Percentiles rank a stretch among this genome's conserved stretches.
These are phyloP conservation scores for Lavandula angustifolia DNA, from an alignment of 257 asterid genomes.

Conservation along the genomic window DNA sequence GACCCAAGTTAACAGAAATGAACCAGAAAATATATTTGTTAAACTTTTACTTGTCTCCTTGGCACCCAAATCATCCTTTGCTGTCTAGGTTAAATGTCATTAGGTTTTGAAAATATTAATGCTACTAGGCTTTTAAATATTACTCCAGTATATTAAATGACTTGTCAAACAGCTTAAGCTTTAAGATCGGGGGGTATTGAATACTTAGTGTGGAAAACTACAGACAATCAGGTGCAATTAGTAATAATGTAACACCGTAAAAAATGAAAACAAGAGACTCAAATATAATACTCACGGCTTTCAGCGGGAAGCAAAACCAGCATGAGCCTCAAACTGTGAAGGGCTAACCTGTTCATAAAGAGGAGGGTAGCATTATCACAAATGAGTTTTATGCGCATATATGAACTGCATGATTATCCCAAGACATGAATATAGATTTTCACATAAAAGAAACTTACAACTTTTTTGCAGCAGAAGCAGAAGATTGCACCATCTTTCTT, in stretches of 20 bases:
- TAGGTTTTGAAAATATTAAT: too few species aligned
- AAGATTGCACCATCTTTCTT: slow-evolving; percentile 68
- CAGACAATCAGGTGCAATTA: neutral
- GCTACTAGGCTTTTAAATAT: neutral
- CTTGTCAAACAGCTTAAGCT: slow-evolving; percentile 3
- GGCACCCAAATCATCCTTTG: too few species aligned
- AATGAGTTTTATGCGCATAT: neutral
- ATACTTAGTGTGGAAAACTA: slow-evolving; percentile 1
- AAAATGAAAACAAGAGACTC: slow-evolving; percentile 15
- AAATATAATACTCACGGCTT: slow-evolving; percentile 86
- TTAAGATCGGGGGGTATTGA: neutral
- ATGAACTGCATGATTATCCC: too few species aligned
- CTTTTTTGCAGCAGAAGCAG: slow-evolving; percentile 63
- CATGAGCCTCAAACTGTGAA: slow-evolving; percentile 91
- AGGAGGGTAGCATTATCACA: slow-evolving; percentile 32
- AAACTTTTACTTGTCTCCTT: too few species aligned
- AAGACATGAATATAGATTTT: slow-evolving; percentile 1
- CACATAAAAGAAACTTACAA: slow-evolving; percentile 54
- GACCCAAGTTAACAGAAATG: slow-evolving; percentile 23
- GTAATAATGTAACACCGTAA: slow-evolving; percentile 15
- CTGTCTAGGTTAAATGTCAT: slow-evolving; percentile 16
- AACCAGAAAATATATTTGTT: slow-evolving; percentile 1
- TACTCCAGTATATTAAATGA: too few species aligned
- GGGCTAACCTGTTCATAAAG: slow-evolving; percentile 75
- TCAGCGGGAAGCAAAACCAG: slow-evolving; percentile 87